Conservation (phyloP, 805 yeast genomes). For the Pichia manshurica region DNA sequence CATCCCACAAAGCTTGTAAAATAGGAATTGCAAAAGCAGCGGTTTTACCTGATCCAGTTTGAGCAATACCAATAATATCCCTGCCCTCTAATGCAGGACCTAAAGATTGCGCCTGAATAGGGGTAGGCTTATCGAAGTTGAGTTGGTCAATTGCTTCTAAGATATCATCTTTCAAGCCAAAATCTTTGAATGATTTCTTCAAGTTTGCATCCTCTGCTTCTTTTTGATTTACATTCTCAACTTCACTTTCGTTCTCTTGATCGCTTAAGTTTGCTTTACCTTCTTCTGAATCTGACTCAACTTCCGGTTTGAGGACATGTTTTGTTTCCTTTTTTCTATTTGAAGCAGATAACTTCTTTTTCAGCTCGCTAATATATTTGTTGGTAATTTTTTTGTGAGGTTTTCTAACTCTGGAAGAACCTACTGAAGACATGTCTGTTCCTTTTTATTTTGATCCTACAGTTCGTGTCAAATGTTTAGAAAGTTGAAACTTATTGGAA, state of each 20-base stretch:
- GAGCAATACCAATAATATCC: conserved; percentile 94
- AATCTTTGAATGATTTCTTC: conserved; percentile 39
- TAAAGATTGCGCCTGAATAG: conserved; percentile 86
- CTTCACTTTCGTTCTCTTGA: conserved; percentile 5
- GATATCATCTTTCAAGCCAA: conserved; percentile 70
- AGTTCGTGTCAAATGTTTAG: too few species aligned
- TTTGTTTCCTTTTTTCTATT: conserved; percentile 14
- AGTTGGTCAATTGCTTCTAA: conserved; percentile 71
- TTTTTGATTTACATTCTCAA: conserved; percentile 6
- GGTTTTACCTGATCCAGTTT: conserved; percentile 97
- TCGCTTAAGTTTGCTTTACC: conserved; percentile 15
- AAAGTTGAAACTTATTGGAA: too few species aligned
- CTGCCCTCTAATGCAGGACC: conserved; percentile 88
- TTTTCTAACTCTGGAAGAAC: conserved; percentile 9
- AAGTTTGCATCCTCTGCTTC: conserved; percentile 12
- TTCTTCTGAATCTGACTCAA: conserved; percentile 13
- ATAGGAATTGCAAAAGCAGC: conserved; percentile 98
- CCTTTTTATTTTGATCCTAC: too few species aligned
- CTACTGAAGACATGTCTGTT: not conserved
- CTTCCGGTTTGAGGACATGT: conserved; percentile 29
- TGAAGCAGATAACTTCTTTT: conserved; percentile 23
- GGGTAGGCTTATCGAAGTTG: conserved; percentile 80
- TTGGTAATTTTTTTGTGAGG: conserved; percentile 14
- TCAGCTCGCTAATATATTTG: conserved; percentile 26
- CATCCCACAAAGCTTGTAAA: conserved; percentile 83